A percentile compares a stretch with the other conserved stretches of the same genome.
These are phyloP conservation scores for Catharanthus roseus DNA, from an alignment of 257 asterid genomes.

Conservation along the genomic window DNA sequence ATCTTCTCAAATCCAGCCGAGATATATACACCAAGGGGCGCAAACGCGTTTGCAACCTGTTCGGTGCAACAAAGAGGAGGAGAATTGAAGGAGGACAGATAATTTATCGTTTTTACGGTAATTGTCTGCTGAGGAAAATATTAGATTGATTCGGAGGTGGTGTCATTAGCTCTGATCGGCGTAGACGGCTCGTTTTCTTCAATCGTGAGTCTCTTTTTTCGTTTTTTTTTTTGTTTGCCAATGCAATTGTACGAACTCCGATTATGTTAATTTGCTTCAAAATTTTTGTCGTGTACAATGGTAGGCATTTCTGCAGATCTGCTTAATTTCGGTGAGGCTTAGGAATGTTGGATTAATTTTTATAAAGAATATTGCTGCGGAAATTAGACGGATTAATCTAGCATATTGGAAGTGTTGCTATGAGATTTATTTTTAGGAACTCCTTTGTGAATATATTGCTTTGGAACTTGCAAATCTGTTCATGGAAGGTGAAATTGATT, in stretches of 20 bases:
- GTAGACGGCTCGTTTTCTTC: conserved; percentile 8
- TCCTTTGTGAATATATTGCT: background rate
- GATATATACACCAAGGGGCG: background rate
- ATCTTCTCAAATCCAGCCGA: background rate
- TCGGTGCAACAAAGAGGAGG: background rate
- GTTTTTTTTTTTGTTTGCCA: background rate
- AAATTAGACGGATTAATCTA: background rate
- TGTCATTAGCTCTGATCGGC: conserved; percentile 16
- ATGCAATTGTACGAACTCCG: background rate
- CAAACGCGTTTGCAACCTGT: background rate
- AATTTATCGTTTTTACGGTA: background rate
- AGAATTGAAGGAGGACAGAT: background rate
- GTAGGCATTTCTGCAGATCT: conserved; percentile 19
- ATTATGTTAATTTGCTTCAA: background rate
- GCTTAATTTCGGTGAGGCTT: background rate
- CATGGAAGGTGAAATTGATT: background rate
- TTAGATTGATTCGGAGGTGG: too few relatives aligned
- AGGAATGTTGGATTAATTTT: background rate
- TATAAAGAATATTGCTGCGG: background rate
- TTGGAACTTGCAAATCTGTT: background rate
- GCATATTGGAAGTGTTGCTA: background rate
- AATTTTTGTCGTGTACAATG: background rate
- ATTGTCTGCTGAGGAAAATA: background rate
- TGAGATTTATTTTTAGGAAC: background rate
- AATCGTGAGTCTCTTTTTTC: conserved; percentile 14